Evolutionary conservation across 2,329 filamentous ascomycete species (phyloP), one percentile per base, ranked within the genome.

Genomic region (Fusarium azukiicola): DNA sequence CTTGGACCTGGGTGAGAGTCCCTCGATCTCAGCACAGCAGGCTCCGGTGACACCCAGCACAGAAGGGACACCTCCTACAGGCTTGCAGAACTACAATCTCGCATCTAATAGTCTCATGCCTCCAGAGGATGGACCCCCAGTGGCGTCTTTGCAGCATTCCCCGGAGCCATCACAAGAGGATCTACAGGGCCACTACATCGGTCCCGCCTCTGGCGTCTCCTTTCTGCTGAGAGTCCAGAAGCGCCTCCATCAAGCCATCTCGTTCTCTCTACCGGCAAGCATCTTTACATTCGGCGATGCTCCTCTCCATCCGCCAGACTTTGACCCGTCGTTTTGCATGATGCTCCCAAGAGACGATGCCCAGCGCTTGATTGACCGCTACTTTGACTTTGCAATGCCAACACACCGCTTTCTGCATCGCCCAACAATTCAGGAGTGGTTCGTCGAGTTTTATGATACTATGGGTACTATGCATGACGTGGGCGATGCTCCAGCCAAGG

Each of bases 361-460:
- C 9, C 78, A 84, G 54, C 76, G 78, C 2, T 67, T 93, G 32
- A 84, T 93, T 1, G 86, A 88, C 46, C 84, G 91, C 10, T 93
- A 93, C 73, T 93, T 93, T 79, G 91, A 92, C 70, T 92, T 91
- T 78, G 91, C 91, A 2, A 91, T 92, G 72, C 91, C 92, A 3
- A 92, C 91, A 0, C 91, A 93, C 78, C 87, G 91, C 1, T 93
- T 92, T 74, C 81, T 93, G 11, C 91, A 93, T 79, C 86, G 91
- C 6, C 89, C 90, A 0, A 91, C 88, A 1, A 88, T 92, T 5
- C 87, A 91, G 72, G 79, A 81, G n/a, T 92, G 90, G 90, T 83
- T 90, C 13, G 83, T 85, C 16, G 84, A 90, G 49, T 87, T 90
- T 58, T 86, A 88, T 58, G 84, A 86, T 12, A 87, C 84, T 0